Conservation (phyloP, 306 rosid species). For the Trifolium pratense region DNA sequence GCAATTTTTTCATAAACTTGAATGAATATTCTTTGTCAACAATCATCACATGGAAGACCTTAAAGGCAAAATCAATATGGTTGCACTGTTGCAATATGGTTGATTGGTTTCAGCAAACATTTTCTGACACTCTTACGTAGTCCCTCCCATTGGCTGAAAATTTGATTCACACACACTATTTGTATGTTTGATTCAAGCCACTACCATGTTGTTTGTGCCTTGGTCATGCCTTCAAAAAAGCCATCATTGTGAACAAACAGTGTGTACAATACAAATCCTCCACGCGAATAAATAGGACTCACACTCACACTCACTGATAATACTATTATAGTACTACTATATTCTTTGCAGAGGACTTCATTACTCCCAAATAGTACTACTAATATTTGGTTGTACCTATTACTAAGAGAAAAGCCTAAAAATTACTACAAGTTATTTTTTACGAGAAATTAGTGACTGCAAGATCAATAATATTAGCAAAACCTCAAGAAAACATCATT, state of each 20-base stretch:
- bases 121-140: neutral
- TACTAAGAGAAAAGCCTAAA: too few species aligned
- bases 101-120: neutral
- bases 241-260: conserved; percentile 39
- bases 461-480: too few species aligned
- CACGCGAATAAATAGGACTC: neutral
- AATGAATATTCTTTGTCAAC: conserved; percentile 19
- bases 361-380: too few species aligned
- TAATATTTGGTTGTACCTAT: too few species aligned
- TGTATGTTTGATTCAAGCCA: neutral
- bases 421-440: too few species aligned
- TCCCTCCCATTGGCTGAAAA: neutral
- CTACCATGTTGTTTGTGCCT: conserved; percentile 12
- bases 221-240: conserved; percentile 39
- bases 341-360: too few species aligned
- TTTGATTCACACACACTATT: neutral
- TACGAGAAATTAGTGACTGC: too few species aligned
- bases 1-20: neutral
- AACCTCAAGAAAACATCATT: too few species aligned
- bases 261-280: neutral
- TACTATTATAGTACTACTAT: too few species aligned
- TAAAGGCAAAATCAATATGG: conserved; percentile 3
- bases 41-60: neutral
- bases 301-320: too few species aligned
- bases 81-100: neutral